A percentile compares a stretch with the other conserved stretches of the same genome.
These are phyloP conservation scores for Hyaloperonospora brassicae DNA, from an alignment of 352 stramenopile genomes.

Conservation along the genomic window DNA sequence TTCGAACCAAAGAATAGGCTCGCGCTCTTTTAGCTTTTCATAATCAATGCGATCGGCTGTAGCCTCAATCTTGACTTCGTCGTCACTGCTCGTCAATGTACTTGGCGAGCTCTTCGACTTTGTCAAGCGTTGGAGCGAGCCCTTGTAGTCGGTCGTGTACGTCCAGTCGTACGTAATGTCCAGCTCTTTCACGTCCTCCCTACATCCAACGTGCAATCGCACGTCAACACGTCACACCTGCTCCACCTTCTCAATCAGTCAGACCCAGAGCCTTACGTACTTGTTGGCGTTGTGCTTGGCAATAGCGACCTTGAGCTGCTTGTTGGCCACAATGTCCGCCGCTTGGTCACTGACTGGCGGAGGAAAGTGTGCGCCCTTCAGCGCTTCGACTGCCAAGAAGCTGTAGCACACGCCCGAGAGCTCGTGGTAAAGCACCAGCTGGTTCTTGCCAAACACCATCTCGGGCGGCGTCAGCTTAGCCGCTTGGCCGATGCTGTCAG, in stretches of 20 bases:
- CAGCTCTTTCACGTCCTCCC: conserved; percentile 74
- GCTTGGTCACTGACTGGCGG: conserved; percentile 32
- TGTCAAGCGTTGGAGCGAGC: conserved; percentile 46
- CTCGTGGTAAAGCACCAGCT: conserved; percentile 67
- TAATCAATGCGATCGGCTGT: conserved; percentile 60
- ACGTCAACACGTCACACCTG: not conserved
- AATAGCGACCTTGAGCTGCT: conserved; percentile 75
- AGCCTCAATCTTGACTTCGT: conserved; percentile 32
- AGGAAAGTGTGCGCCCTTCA: conserved; percentile 68
- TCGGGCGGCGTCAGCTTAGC: conserved; percentile 70
- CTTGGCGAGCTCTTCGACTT: conserved; percentile 11
- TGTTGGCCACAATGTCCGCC: conserved; percentile 45
- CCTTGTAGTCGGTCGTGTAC: conserved; percentile 79
- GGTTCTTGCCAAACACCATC: conserved; percentile 84
- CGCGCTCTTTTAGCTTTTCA: conserved; percentile 72
- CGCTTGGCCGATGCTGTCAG: conserved; percentile 40
- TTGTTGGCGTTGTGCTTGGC: conserved; percentile 76
- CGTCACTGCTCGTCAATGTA: conserved; percentile 18
- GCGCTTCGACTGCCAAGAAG: conserved; percentile 66
- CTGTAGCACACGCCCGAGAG: conserved; percentile 63
- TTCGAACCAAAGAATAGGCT: conserved; percentile 81
- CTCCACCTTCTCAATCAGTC: not conserved
- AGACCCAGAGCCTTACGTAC: conserved; percentile 17
- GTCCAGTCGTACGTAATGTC: conserved; percentile 83
- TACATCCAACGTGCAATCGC: conserved; percentile 14